Percentiles rank a stretch among this genome's conserved stretches.
These are phyloP conservation scores for Diutina rugosa DNA, from an alignment of 1,139 yeast genomes.

Conservation along the genomic window DNA sequence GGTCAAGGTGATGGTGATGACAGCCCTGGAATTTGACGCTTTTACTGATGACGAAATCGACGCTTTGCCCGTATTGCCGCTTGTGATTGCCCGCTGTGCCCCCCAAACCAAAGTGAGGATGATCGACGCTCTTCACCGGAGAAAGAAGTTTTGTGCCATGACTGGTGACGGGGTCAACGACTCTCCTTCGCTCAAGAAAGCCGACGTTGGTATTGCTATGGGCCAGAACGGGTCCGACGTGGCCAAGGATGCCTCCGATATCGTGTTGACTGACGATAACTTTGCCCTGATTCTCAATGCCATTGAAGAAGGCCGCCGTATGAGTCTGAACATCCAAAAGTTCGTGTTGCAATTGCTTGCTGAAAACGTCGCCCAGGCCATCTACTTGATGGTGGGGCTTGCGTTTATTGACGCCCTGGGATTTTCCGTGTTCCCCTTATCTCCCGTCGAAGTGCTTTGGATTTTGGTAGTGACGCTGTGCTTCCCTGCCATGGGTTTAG, in stretches of 20 bases:
- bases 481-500: constrained; percentile 29
- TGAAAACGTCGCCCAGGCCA: constrained; percentile 69
- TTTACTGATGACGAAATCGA: constrained; percentile 55
- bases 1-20: constrained; percentile 59
- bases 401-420: constrained; percentile 19
- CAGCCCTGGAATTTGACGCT: constrained; percentile 61
- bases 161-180: constrained; percentile 62
- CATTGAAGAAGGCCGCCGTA: constrained; percentile 72
- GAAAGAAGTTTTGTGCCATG: constrained; percentile 65
- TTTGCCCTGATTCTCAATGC: constrained; percentile 70
- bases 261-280: constrained; percentile 63
- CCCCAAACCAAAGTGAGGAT: constrained; percentile 77
- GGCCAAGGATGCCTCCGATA: constrained; percentile 71
- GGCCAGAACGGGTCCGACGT: constrained; percentile 74
- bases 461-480: constrained; percentile 24
- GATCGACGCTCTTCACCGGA: constrained; percentile 72
- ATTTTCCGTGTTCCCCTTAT: constrained; percentile 21
- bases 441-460: constrained; percentile 26
- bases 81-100: constrained; percentile 77
- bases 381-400: constrained; percentile 23
- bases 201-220: constrained; percentile 86
- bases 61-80: constrained; percentile 53
- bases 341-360: constrained; percentile 69
- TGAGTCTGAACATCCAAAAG: constrained; percentile 71
- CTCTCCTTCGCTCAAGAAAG: constrained; percentile 43